phyloP scores from a whole-genome alignment of 2,329 filamentous ascomycete genomes.

The Kalmusia sp. region DNA sequence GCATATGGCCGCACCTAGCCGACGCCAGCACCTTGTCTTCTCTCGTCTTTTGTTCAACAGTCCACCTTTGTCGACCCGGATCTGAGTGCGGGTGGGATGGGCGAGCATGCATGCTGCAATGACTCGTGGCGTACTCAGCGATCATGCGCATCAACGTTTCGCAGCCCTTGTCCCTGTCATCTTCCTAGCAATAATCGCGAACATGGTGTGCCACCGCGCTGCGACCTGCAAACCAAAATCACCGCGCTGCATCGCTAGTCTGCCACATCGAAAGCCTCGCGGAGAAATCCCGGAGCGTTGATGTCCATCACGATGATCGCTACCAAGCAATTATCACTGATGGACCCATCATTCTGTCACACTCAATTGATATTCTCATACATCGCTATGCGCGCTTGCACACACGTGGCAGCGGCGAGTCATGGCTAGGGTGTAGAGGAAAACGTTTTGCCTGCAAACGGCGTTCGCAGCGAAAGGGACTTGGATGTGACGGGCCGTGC shows the following conservation, averaged over 20 bases:
- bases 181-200: not conserved
- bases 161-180: not conserved
- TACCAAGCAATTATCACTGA: not conserved
- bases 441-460: not conserved
- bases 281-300: not conserved
- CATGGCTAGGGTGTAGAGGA: not conserved
- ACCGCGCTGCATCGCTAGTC: not conserved
- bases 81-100: not conserved
- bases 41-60: not conserved
- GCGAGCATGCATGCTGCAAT: not conserved
- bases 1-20: not conserved
- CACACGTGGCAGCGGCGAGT: conserved; percentile 4
- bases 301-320: not conserved
- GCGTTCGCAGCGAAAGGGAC: not conserved
- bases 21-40: not conserved
- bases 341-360: not conserved
- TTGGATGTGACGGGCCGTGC: not conserved
- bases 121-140: conserved; percentile 5
- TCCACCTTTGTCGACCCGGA: not conserved
- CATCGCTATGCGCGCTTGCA: not conserved
- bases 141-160: conserved; percentile 9
- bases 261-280: not conserved
- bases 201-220: not conserved
- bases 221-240: not conserved
- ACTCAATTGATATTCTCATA: not conserved